Percentiles rank a stretch among this genome's conserved stretches.
phyloP scores from a whole-genome alignment of 2,329 filamentous ascomycete species.

The Dactylellina drechsleri region DNA sequence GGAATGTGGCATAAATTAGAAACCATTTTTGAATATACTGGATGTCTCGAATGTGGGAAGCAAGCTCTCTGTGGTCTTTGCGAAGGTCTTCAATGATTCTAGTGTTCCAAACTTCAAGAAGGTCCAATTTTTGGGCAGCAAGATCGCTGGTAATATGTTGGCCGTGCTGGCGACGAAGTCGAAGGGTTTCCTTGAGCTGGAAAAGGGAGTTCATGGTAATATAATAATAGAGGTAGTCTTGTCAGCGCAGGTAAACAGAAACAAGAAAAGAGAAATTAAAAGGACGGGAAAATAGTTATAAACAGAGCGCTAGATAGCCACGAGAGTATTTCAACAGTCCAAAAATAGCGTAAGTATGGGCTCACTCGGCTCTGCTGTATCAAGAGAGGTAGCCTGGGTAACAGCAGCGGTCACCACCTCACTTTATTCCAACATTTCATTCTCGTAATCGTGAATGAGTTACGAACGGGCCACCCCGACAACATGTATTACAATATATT shows the following conservation, averaged over 20 bases:
- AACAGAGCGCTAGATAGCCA: no score
- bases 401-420: no score
- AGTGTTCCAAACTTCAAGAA: slow-evolving; percentile 20
- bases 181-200: slow-evolving; percentile 24
- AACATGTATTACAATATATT: no score
- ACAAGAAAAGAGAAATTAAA: not conserved
- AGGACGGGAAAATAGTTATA: no score
- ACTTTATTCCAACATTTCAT: no score
- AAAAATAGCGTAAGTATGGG: no score
- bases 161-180: slow-evolving; percentile 11
- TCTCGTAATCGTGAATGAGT: no score
- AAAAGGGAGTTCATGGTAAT: slow-evolving; percentile 31
- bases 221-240: not conserved
- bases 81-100: slow-evolving; percentile 5
- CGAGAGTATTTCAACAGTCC: no score
- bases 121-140: not conserved
- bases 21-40: slow-evolving; percentile 32
- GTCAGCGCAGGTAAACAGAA: not conserved
- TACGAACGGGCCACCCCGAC: no score
- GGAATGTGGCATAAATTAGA: slow-evolving; percentile 14
- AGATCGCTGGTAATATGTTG: not conserved
- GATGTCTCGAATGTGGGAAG: slow-evolving; percentile 22
- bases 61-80: not conserved
- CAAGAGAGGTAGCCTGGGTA: no score
- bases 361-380: no score